Evolutionary conservation across 2,329 filamentous ascomycete species (phyloP).

Genomic region (Coniochaeta ligniaria): DNA sequence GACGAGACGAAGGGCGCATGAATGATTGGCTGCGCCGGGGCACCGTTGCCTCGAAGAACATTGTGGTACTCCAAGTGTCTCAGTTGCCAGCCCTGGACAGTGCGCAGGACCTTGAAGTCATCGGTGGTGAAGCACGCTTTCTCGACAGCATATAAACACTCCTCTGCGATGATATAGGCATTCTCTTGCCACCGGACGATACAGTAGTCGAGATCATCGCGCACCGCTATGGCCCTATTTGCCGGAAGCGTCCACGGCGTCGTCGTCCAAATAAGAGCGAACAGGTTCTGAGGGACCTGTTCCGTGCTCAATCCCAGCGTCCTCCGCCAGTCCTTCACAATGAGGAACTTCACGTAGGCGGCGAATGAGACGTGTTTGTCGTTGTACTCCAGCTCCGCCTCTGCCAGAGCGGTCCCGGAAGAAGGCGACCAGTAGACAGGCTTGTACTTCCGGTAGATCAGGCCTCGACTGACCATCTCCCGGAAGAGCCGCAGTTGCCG

Average conservation of each 20-base stretch:
- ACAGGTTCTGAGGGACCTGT: conserved; percentile 43
- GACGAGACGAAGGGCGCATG: conserved; percentile 84
- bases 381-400: conserved; percentile 79
- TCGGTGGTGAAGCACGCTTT: conserved; percentile 41
- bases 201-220: conserved; percentile 65
- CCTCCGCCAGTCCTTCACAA: conserved; percentile 32
- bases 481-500: conserved; percentile 69
- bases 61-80: conserved; percentile 62
- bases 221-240: conserved; percentile 82
- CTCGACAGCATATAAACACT: conserved; percentile 55
- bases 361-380: conserved; percentile 65
- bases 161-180: conserved; percentile 65
- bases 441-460: conserved; percentile 73
- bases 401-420: conserved; percentile 70
- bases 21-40: conserved; percentile 61
- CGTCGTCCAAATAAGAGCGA: conserved; percentile 95
- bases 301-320: conserved; percentile 19
- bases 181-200: conserved; percentile 51
- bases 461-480: conserved; percentile 62
- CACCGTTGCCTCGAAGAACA: conserved; percentile 53
- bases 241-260: conserved; percentile 96
- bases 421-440: conserved; percentile 85
- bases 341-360: conserved; percentile 74
- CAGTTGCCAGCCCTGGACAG: conserved; percentile 59
- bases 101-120: conserved; percentile 37